Base-by-base conservation (phyloP, 306 rosid species). In the Pachyrhizus erosus region DNA sequence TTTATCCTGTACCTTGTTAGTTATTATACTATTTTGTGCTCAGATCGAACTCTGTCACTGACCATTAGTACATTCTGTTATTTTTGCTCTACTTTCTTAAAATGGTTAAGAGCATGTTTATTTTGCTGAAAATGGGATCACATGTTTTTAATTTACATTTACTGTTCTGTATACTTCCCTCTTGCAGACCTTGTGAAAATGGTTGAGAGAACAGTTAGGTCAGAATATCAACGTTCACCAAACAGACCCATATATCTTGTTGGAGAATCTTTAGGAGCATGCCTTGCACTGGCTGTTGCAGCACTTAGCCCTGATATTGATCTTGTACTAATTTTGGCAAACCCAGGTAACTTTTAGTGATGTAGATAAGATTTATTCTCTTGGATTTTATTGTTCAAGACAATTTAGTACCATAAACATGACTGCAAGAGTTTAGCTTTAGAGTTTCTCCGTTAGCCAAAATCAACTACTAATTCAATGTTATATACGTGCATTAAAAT, bases 181-280 rank as follows among this genome's bases (percentile, higher is more conserved):
- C 80, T 77, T 79, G 75, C 90, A 96, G 98, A 90, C 62, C 88
- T 93, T 46, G 85, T 91, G 90, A 91, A 88, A 87, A 82, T 93
- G 83, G 98, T 96, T 42, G 94, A 89, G 80, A 82, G 29, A 87
- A 92, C 89, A 5, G 52, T 96, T 5, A 89, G 58, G 60, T 84
- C 89, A 27, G 94, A 92, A 88, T 70, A 89, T 79, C 39, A 78
- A 26, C 85, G 65, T 27, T 88, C 91, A 11, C 94, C 96, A 9
- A 88, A 83, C 31, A 91, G 89, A 69, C 98, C 99, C 60, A 90
- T 96, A 72, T 96, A 96, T 87, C 91, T 96, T 46, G 89, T 89
- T 21, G 98, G 96, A 83, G 94, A 96, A 69, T 92, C 96, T 39
- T 40, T 96, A 67, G 97, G 99, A 82, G 97, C 89, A 37, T 93